Conservation (phyloP, 2,329 filamentous ascomycete genomes). For the Penicillium freii region DNA sequence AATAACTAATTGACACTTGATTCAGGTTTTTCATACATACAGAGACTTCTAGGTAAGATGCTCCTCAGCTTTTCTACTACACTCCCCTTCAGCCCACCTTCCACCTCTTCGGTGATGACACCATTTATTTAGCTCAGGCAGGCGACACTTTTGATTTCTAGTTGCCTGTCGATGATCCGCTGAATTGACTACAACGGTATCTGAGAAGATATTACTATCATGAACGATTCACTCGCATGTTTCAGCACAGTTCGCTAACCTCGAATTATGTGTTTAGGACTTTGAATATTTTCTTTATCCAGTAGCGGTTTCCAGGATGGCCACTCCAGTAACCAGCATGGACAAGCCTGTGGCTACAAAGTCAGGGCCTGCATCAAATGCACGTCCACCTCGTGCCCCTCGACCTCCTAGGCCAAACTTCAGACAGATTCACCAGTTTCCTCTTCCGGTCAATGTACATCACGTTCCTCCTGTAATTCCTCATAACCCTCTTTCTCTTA, state of each 20-base stretch:
- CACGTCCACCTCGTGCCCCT: constrained; percentile 26
- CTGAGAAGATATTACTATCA: constrained; percentile 60
- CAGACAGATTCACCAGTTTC: constrained; percentile 76
- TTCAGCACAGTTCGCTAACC: constrained; percentile 24
- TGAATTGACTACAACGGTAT: constrained; percentile 95
- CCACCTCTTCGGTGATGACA: constrained; percentile 48
- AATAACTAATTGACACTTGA: background rate
- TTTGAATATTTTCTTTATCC: constrained; percentile 15
- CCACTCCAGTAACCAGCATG: constrained; percentile 20
- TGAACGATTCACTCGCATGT: constrained; percentile 9
- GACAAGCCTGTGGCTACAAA: constrained; percentile 17
- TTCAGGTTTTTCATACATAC: constrained; percentile 2
- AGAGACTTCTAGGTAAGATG: constrained; percentile 20
- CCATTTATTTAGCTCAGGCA: constrained; percentile 45
- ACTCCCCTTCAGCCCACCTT: constrained; percentile 13
- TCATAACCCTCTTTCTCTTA: constrained; percentile 83
- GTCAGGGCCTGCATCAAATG: constrained; percentile 16
- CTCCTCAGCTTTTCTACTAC: constrained; percentile 5
- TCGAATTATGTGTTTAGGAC: constrained; percentile 13
- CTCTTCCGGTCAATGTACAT: constrained; percentile 75
- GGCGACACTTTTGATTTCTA: constrained; percentile 53
- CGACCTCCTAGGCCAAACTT: constrained; percentile 53
- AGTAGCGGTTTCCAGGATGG: constrained; percentile 31
- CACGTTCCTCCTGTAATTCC: constrained; percentile 86
- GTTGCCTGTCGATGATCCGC: constrained; percentile 51